Conservation (phyloP, 169 alveolate genomes). For the Babesia gibsoni region DNA sequence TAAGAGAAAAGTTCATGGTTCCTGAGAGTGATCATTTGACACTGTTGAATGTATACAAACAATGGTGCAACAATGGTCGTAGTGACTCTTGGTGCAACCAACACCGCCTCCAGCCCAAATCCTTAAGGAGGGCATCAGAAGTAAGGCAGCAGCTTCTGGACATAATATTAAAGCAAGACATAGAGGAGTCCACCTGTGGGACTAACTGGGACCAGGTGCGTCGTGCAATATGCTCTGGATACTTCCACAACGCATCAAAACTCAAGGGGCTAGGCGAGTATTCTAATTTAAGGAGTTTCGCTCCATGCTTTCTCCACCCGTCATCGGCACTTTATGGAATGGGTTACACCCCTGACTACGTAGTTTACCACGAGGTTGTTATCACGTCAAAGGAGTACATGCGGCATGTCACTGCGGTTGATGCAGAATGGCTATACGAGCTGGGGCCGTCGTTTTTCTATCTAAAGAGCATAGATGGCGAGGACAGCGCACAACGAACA, state of each 20-base stretch:
- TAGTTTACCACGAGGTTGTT: conserved; percentile 98
- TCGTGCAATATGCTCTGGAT: conserved; percentile 97
- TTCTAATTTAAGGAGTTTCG: conserved; percentile 94
- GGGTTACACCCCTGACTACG: conserved; percentile 99
- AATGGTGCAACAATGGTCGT: conserved; percentile 91
- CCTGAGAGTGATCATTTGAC: conserved; percentile 99
- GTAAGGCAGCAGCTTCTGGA: conserved; percentile 89
- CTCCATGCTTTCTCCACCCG: conserved; percentile 98
- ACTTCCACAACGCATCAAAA: conserved; percentile 99
- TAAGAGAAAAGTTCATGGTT: conserved; percentile 96
- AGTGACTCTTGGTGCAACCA: conserved; percentile 68
- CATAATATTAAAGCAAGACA: conserved; percentile 80
- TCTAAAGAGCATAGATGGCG: conserved; percentile 66
- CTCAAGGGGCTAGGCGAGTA: conserved; percentile 98
- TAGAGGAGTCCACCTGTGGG: conserved; percentile 67
- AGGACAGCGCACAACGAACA: conserved; percentile 52
- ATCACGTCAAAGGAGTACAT: conserved; percentile 98
- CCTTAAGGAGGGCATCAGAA: conserved; percentile 76
- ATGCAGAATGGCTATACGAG: conserved; percentile 97
- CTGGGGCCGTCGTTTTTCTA: conserved; percentile 82
- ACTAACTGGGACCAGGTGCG: conserved; percentile 92
- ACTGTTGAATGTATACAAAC: conserved; percentile 94
- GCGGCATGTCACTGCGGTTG: conserved; percentile 97
- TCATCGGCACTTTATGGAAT: conserved; percentile 95
- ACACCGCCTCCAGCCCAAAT: conserved; percentile 68